These are phyloP conservation scores for Chamaecrista fasciculata DNA, from an alignment of 306 rosid genomes.

Conservation along the genomic window DNA sequence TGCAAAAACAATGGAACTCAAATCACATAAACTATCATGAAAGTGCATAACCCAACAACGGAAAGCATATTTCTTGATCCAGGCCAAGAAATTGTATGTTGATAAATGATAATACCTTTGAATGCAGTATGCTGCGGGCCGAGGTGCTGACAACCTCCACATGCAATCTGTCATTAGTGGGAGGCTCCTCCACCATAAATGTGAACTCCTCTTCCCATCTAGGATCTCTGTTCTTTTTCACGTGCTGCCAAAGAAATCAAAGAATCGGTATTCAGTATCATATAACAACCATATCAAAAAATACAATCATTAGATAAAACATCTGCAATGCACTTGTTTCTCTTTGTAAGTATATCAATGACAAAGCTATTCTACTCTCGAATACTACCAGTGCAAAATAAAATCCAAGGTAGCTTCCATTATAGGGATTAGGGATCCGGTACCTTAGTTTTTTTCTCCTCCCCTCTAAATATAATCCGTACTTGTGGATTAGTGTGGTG, in stretches of 20 bases:
- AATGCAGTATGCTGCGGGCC: constrained; percentile 66
- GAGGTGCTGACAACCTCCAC: constrained; percentile 83
- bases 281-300: background rate
- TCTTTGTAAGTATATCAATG: too few relatives aligned
- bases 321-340: background rate
- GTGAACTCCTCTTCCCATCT: constrained; percentile 89
- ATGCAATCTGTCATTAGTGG: constrained; percentile 66
- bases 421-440: background rate
- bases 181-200: constrained; percentile 71
- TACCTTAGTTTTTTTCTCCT: constrained; percentile 86
- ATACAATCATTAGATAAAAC: too few relatives aligned
- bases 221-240: constrained; percentile 87
- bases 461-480: constrained; percentile 68
- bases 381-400: too few relatives aligned
- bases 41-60: background rate
- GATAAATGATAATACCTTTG: constrained; percentile 50
- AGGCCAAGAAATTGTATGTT: background rate
- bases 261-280: background rate
- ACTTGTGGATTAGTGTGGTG: constrained; percentile 78
- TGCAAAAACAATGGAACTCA: background rate
- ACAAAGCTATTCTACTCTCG: too few relatives aligned
- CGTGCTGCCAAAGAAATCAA: constrained; percentile 34
- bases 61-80: background rate
- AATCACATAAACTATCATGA: background rate
- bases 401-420: background rate